A percentile compares a stretch with the other conserved stretches of the same genome.
Evolutionary conservation across 176 grass and related monocot species (phyloP).

Genomic region (Dactylis glomerata): DNA sequence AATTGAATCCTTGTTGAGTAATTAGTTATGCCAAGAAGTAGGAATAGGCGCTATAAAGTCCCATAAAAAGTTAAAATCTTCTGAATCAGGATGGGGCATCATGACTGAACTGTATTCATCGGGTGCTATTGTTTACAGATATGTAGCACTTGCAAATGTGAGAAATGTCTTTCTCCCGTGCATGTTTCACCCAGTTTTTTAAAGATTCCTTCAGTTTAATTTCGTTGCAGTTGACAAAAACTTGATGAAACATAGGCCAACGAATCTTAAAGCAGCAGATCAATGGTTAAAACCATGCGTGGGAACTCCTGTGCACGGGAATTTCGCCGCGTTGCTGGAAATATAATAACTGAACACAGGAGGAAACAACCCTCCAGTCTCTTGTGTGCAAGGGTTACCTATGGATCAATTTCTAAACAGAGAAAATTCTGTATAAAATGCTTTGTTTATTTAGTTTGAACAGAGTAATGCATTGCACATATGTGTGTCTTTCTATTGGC

Average conservation of each 20-base stretch:
- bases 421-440: not conserved
- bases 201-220: no score
- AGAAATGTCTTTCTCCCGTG: no score
- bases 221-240: no score
- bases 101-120: not conserved
- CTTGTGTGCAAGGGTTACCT: not conserved
- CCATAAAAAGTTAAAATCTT: not conserved
- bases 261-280: no score
- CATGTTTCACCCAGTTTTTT: no score
- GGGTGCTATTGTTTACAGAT: not conserved
- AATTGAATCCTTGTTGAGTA: not conserved
- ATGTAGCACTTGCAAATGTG: no score
- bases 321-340: no score
- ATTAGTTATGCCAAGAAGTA: not conserved
- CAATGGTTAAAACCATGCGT: no score
- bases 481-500: not conserved
- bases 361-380: not conserved
- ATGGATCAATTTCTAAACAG: not conserved
- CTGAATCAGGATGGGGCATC: not conserved
- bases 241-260: no score
- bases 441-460: not conserved
- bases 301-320: no score
- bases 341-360: not conserved
- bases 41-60: not conserved
- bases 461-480: not conserved